Percentiles rank a stretch among this genome's conserved stretches.
Evolutionary conservation across 2,329 filamentous ascomycete genomes (phyloP).

Genomic region (Claviceps paspali): DNA sequence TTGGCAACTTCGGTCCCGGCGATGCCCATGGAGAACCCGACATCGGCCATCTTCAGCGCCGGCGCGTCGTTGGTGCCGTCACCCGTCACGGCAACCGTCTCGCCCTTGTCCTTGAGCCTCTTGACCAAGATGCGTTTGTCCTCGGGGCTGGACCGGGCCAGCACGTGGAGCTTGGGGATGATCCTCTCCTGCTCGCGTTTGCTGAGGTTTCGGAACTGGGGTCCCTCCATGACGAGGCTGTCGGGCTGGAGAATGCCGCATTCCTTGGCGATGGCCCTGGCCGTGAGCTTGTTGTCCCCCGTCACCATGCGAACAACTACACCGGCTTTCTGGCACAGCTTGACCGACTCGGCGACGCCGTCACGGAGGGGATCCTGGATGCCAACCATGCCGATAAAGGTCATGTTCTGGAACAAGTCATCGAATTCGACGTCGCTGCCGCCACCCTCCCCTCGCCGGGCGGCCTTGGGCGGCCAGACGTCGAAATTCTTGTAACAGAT

Average conservation of each 20-base stretch:
- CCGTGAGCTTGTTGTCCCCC: conserved; percentile 67
- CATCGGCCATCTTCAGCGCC: conserved; percentile 65
- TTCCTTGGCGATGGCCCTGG: conserved; percentile 62
- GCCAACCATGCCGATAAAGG: conserved; percentile 55
- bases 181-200: conserved; percentile 49
- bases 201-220: conserved; percentile 58
- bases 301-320: conserved; percentile 77
- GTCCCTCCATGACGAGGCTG: conserved; percentile 63
- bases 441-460: conserved; percentile 37
- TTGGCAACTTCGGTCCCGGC: conserved; percentile 73
- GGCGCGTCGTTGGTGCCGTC: conserved; percentile 77
- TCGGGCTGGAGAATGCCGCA: conserved; percentile 58
- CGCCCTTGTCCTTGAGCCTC: conserved; percentile 54
- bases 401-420: conserved; percentile 51
- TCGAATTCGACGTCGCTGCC: conserved; percentile 49
- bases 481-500: conserved; percentile 74
- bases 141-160: conserved; percentile 60
- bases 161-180: conserved; percentile 53
- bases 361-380: conserved; percentile 69
- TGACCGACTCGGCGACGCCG: conserved; percentile 60
- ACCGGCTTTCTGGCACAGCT: conserved; percentile 57
- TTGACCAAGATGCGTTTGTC: conserved; percentile 62
- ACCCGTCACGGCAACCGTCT: conserved; percentile 70
- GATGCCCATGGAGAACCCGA: conserved; percentile 78
- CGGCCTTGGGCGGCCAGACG: conserved; percentile 61